Conservation (phyloP, 306 rosid species). For the Castanea mollissima region DNA sequence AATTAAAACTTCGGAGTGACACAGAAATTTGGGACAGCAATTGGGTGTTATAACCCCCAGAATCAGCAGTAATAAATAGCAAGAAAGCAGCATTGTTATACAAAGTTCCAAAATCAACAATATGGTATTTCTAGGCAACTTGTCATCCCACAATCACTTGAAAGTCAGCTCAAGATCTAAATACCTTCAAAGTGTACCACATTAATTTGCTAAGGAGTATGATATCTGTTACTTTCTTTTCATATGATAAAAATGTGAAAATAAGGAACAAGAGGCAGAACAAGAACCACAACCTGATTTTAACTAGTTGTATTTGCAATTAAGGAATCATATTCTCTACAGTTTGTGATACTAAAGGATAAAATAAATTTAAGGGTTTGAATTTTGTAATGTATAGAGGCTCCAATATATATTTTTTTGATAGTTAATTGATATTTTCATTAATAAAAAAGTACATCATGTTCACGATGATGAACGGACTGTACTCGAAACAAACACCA, state of each 20-base stretch:
- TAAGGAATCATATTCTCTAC: not conserved
- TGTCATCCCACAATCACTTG: not conserved
- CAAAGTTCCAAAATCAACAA: not conserved
- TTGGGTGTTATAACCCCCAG: not conserved
- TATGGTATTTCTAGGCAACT: not conserved
- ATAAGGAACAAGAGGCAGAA: slow-evolving; percentile 1
- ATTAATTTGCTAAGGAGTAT: not conserved
- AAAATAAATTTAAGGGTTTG: not conserved
- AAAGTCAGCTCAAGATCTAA: not conserved
- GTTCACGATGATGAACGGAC: no score
- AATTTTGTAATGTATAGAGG: not conserved
- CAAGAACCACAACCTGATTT: not conserved
- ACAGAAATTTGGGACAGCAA: not conserved
- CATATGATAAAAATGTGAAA: not conserved
- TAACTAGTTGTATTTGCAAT: not conserved
- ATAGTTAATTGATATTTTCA: no score
- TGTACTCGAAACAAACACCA: no score
- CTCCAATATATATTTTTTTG: not conserved
- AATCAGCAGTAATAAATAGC: not conserved
- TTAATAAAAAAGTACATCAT: no score
- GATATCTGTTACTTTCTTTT: not conserved
- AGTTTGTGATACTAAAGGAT: not conserved
- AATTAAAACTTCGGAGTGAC: not conserved
- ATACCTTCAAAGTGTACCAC: not conserved
- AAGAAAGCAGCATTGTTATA: not conserved